These are phyloP conservation scores for Lichtheimia ramosa DNA, from an alignment of 371 early-diverging fungal species.

Conservation along the genomic window DNA sequence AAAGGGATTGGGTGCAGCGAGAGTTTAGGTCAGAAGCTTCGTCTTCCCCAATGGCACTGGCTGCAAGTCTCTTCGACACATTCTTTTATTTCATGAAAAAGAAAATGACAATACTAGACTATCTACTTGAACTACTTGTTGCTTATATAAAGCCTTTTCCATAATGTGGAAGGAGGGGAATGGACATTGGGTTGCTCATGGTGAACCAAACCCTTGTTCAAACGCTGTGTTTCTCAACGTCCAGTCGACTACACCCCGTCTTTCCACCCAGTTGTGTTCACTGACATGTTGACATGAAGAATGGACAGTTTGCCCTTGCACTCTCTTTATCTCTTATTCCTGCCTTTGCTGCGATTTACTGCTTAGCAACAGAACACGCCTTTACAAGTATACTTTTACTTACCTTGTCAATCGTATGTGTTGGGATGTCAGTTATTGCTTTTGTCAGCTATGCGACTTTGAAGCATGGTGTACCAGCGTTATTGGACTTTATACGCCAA, in stretches of 20 bases:
- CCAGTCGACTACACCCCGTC: no score
- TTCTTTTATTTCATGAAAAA: slow-evolving; percentile 3
- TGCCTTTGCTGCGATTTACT: slow-evolving; percentile 9
- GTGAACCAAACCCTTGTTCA: background rate
- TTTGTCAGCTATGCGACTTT: slow-evolving; percentile 29
- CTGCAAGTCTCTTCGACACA: slow-evolving; percentile 10
- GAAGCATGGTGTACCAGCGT: slow-evolving; percentile 28
- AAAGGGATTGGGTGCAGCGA: slow-evolving; percentile 8
- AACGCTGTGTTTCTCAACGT: no score
- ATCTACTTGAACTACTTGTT: no score
- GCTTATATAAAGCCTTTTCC: no score
- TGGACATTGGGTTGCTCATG: no score
- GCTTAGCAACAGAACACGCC: slow-evolving; percentile 9
- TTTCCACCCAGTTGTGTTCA: no score
- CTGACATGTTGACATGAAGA: no score
- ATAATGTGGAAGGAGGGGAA: no score
- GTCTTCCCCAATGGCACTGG: slow-evolving; percentile 17
- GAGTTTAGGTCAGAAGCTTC: slow-evolving; percentile 17
- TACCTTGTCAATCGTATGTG: slow-evolving; percentile 10
- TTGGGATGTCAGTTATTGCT: slow-evolving; percentile 22
- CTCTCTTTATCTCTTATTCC: slow-evolving; percentile 12
- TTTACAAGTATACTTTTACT: slow-evolving; percentile 7
- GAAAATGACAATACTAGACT: slow-evolving; percentile 9
- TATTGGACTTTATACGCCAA: slow-evolving; percentile 16
- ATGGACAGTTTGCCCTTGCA: no score